These are phyloP conservation scores for Gossypium australe DNA, from an alignment of 345 rosid species.

Conservation along the genomic window DNA sequence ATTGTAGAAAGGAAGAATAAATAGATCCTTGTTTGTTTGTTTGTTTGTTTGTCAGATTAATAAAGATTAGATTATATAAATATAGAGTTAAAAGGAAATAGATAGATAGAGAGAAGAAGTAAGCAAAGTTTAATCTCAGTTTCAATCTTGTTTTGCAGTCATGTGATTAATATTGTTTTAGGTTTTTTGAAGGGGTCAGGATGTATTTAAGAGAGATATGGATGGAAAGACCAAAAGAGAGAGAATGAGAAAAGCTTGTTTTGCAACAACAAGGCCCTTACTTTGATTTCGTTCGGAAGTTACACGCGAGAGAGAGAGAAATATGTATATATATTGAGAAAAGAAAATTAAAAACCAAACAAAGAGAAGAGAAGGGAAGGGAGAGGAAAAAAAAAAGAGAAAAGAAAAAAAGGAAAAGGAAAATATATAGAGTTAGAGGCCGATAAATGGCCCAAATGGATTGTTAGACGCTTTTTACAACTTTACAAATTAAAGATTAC, in stretches of 20 bases:
- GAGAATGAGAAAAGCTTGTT: no score
- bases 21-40: slow-evolving; percentile 13
- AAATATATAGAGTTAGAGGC: no score
- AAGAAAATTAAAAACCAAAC: no score
- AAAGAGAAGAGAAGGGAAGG: no score
- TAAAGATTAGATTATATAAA: neutral
- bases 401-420: no score
- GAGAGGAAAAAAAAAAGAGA: no score
- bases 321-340: neutral
- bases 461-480: no score
- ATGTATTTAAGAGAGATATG: neutral
- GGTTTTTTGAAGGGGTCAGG: neutral
- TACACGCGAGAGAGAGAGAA: neutral
- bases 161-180: no score
- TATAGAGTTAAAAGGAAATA: neutral
- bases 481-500: no score
- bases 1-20: slow-evolving; percentile 37
- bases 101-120: neutral
- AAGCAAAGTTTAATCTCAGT: slow-evolving; percentile 1
- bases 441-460: no score
- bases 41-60: neutral
- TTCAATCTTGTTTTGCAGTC: no score
- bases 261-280: neutral
- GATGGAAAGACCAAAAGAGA: neutral
- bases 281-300: neutral